A percentile compares a stretch with the other conserved stretches of the same genome.
These are phyloP conservation scores for Alternaria arborescens DNA, from an alignment of 2,329 filamentous ascomycete species.

Conservation along the genomic window DNA sequence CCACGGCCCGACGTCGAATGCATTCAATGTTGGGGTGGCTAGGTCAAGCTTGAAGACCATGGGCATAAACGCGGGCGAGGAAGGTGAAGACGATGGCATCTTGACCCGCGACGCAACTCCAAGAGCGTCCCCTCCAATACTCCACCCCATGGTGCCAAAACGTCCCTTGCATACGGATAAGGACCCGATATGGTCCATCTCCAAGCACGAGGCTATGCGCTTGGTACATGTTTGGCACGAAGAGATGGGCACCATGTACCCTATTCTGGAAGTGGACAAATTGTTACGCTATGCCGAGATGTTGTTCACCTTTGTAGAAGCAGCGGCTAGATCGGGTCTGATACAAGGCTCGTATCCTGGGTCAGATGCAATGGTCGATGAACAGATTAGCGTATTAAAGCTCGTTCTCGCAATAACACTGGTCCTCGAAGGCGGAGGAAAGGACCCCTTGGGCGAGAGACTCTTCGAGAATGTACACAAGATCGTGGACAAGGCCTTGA, in stretches of 20 bases:
- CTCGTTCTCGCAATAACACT: slow-evolving; percentile 82
- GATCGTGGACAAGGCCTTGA: slow-evolving; percentile 70
- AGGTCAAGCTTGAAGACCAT: slow-evolving; percentile 88
- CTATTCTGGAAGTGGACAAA: slow-evolving; percentile 77
- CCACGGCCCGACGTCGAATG: slow-evolving; percentile 83
- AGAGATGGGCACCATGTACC: slow-evolving; percentile 92
- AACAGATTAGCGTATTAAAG: slow-evolving; percentile 77
- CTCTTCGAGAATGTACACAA: slow-evolving; percentile 81
- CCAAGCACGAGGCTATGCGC: slow-evolving; percentile 79
- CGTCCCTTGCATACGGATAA: slow-evolving; percentile 57
- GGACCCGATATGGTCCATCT: slow-evolving; percentile 83
- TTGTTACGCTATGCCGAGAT: slow-evolving; percentile 74
- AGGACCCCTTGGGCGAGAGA: slow-evolving; percentile 75
- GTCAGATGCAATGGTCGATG: slow-evolving; percentile 67
- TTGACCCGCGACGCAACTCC: slow-evolving; percentile 64
- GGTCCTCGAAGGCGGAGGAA: slow-evolving; percentile 79
- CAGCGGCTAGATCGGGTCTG: slow-evolving; percentile 66
- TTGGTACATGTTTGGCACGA: slow-evolving; percentile 85
- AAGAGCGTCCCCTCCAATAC: slow-evolving; percentile 53
- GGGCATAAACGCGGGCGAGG: slow-evolving; percentile 76
- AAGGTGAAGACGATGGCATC: slow-evolving; percentile 67
- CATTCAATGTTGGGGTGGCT: slow-evolving; percentile 86
- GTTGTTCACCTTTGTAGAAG: slow-evolving; percentile 77
- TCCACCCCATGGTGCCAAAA: slow-evolving; percentile 23
- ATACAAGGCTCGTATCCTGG: slow-evolving; percentile 64